Conservation (phyloP, 192 early-diverging fungal species). For the Coemansia nantahalensis region DNA sequence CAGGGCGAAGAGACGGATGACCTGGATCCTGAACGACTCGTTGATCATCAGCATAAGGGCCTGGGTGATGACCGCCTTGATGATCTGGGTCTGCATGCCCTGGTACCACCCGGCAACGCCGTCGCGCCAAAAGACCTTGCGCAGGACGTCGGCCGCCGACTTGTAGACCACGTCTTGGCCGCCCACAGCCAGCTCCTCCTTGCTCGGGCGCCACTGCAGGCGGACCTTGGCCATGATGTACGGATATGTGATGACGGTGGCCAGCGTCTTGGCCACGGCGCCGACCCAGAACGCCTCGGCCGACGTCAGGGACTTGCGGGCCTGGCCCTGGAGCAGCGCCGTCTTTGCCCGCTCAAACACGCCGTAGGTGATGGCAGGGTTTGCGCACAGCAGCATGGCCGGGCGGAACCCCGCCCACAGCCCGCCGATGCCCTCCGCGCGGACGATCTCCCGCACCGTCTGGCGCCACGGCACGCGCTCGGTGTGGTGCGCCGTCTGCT, state of each 20-base stretch:
- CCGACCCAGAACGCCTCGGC: constrained; percentile 90
- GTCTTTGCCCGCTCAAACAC: constrained; percentile 83
- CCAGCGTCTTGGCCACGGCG: constrained; percentile 92
- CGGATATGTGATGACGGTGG: constrained; percentile 82
- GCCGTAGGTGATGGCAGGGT: constrained; percentile 98
- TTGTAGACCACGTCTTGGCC: constrained; percentile 64
- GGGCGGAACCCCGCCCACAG: constrained; percentile 93
- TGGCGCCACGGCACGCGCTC: constrained; percentile 65
- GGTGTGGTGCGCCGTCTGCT: constrained; percentile 72
- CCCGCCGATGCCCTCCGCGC: constrained; percentile 75
- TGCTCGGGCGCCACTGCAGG: constrained; percentile 86
- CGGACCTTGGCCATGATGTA: constrained; percentile 99
- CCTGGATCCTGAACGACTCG: constrained; percentile 74
- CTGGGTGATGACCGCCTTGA: constrained; percentile 99
- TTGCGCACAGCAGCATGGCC: constrained; percentile 85
- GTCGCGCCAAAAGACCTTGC: constrained; percentile 72
- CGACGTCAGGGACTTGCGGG: constrained; percentile 59
- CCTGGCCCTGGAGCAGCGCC: constrained; percentile 53
- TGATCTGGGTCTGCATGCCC: constrained; percentile 97
- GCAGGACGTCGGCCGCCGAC: constrained; percentile 80
- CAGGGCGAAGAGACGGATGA: constrained; percentile 33
- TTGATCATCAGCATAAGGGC: constrained; percentile 97
- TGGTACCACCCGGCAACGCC: constrained; percentile 88
- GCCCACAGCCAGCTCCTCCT: constrained; percentile 57
- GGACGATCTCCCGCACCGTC: constrained; percentile 68